These are phyloP conservation scores for Suillus cothurnatus DNA, from an alignment of 768 basidiomycete species.

Conservation along the genomic window DNA sequence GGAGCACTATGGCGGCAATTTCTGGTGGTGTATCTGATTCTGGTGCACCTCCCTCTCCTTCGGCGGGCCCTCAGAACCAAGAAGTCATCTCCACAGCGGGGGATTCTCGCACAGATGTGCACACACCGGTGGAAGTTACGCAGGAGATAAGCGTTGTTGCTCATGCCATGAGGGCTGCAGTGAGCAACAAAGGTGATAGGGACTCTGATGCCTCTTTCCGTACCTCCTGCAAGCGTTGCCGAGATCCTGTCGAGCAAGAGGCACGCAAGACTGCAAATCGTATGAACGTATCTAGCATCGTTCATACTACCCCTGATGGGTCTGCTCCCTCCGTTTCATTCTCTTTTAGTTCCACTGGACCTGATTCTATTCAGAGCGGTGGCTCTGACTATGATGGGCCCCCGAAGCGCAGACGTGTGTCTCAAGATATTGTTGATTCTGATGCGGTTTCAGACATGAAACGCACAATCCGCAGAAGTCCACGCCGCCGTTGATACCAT, in stretches of 20 bases:
- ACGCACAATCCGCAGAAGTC: background rate
- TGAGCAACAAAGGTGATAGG: background rate
- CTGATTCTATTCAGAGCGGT: background rate
- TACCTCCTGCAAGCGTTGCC: background rate
- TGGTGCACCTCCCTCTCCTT: background rate
- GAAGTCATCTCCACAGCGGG: background rate
- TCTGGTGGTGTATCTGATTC: background rate
- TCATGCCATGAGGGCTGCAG: too few species aligned
- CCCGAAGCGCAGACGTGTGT: slow-evolving; percentile 1
- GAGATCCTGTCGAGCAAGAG: background rate
- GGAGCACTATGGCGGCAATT: background rate
- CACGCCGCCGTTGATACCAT: background rate
- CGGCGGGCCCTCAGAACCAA: background rate
- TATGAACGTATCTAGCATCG: background rate
- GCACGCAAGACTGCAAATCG: background rate
- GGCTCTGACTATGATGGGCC: background rate
- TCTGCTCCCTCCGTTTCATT: background rate
- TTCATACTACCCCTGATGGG: background rate
- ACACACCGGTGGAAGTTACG: background rate
- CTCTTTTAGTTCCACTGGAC: background rate
- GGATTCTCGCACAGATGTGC: background rate
- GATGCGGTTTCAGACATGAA: background rate
- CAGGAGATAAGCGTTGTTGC: background rate
- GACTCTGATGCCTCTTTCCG: background rate
- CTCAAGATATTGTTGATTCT: background rate